phyloP scores from a whole-genome alignment of 306 rosid genomes.

The Quercus gilva region DNA sequence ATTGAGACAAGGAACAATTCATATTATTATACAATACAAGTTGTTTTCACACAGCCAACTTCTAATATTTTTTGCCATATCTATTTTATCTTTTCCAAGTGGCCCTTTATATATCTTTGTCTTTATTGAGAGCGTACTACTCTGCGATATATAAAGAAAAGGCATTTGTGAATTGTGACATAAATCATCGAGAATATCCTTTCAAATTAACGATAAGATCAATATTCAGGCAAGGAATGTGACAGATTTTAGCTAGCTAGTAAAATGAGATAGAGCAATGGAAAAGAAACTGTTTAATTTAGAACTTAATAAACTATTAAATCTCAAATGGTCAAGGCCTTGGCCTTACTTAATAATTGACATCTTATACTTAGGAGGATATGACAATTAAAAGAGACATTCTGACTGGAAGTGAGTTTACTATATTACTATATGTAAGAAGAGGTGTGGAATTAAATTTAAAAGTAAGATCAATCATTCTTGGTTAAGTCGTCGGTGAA shows the following conservation, averaged over 20 bases:
- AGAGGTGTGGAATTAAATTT: too few relatives aligned
- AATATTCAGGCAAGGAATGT: constrained; percentile 3
- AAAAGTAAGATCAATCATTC: constrained; percentile 22
- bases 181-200: constrained; percentile 24
- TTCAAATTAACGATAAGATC: constrained; percentile 14
- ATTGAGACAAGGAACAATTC: neutral
- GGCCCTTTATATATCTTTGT: constrained; percentile 25
- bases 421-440: too few relatives aligned
- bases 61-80: neutral
- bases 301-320: neutral
- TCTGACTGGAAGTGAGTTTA: neutral
- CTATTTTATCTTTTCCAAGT: constrained; percentile 9
- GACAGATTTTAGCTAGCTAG: constrained; percentile 28
- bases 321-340: neutral
- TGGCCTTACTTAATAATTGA: neutral
- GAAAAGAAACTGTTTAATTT: neutral
- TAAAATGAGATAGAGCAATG: constrained; percentile 15
- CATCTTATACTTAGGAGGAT: constrained; percentile 8
- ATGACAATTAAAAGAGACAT: constrained; percentile 13
- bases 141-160: neutral
- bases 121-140: constrained; percentile 3
- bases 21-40: neutral
- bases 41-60: neutral
- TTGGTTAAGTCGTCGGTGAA: constrained; percentile 53
- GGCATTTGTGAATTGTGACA: constrained; percentile 7